Evolutionary conservation across 176 grass and related monocot genomes (phyloP).

Genomic region (Cenchrus fungigraminus): DNA sequence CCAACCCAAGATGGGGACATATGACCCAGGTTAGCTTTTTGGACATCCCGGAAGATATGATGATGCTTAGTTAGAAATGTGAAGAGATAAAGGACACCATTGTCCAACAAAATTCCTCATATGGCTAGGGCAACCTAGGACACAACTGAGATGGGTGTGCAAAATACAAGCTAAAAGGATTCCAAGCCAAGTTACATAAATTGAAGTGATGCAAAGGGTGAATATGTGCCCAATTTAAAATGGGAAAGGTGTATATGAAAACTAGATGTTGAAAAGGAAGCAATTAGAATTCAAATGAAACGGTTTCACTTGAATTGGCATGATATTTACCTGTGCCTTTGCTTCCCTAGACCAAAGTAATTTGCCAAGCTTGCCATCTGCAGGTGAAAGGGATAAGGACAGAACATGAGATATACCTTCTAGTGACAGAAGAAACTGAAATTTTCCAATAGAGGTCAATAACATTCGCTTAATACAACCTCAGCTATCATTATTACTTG

Average conservation of each 20-base stretch:
- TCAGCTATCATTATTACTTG: not conserved
- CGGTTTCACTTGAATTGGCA: conserved; percentile 14
- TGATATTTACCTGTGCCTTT: conserved; percentile 75
- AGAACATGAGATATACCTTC: conserved; percentile 19
- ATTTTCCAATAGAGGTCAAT: not conserved
- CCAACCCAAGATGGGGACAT: not conserved
- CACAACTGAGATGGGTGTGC: not conserved
- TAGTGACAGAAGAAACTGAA: not conserved
- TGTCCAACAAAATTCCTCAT: not conserved
- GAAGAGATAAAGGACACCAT: not conserved
- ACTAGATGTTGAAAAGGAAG: not conserved
- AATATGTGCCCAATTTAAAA: not conserved
- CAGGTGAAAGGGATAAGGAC: conserved; percentile 28
- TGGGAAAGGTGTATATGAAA: conserved; percentile 12
- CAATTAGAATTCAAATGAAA: conserved; percentile 18
- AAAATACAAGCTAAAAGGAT: conserved; percentile 2
- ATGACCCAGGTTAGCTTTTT: not conserved
- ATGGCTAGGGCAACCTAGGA: not conserved
- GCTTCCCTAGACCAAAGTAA: conserved; percentile 84
- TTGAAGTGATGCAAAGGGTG: not conserved
- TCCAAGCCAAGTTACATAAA: conserved; percentile 19
- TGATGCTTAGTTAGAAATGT: not conserved
- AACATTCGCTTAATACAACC: not conserved
- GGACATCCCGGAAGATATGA: not conserved
- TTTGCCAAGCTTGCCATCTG: conserved; percentile 97